These are phyloP conservation scores for Cytidiella melzeri DNA, from an alignment of 768 basidiomycete species.

Conservation along the genomic window DNA sequence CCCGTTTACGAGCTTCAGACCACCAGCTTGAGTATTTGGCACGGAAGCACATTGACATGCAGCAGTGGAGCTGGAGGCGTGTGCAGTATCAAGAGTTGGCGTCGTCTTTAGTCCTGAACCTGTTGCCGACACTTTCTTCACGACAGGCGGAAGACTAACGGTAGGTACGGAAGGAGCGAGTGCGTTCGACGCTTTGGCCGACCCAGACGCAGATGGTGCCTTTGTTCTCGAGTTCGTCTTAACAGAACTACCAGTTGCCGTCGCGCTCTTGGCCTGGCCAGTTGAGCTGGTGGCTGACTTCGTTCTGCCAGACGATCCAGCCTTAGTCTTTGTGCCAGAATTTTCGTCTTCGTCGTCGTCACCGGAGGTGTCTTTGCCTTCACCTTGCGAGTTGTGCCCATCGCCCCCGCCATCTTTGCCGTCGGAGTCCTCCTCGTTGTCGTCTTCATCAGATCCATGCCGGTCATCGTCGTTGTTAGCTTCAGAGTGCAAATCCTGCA, in stretches of 20 bases:
- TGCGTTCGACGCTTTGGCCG: not conserved
- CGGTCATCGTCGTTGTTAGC: not conserved
- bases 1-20: conserved; percentile 2
- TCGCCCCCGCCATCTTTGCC: not conserved
- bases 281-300: too few relatives aligned
- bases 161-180: not conserved
- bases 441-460: not conserved
- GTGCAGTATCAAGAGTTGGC: not conserved
- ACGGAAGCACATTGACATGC: not conserved
- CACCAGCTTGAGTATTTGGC: not conserved
- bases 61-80: not conserved
- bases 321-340: not conserved
- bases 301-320: too few relatives aligned
- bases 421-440: not conserved
- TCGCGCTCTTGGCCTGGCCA: too few relatives aligned
- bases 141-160: not conserved
- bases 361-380: conserved; percentile 1
- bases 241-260: too few relatives aligned
- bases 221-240: too few relatives aligned
- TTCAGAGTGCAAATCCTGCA: not conserved
- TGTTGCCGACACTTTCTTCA: conserved; percentile 1
- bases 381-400: not conserved
- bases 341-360: conserved; percentile 1
- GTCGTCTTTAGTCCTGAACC: not conserved
- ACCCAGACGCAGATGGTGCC: too few relatives aligned